Evolutionary conservation across 73 alveolate genomes (phyloP).

Genomic region (Strombidium stylifer): DNA sequence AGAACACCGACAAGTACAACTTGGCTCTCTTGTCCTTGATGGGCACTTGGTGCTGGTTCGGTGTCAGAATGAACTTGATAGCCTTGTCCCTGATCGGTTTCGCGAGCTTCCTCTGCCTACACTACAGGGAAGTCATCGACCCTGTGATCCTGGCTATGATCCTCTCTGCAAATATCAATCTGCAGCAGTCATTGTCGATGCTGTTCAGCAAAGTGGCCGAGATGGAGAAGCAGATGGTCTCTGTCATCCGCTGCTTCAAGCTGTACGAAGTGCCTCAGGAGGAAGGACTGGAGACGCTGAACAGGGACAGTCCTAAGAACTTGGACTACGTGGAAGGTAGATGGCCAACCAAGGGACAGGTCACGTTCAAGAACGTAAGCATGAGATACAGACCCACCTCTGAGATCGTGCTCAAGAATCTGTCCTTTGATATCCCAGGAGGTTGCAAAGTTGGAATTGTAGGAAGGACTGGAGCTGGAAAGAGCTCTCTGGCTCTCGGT

Average conservation of each 20-base stretch:
- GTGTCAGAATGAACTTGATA: slow-evolving; percentile 32
- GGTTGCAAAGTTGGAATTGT: slow-evolving; percentile 94
- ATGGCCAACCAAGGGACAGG: not conserved
- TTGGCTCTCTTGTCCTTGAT: slow-evolving; percentile 22
- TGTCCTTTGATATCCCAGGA: slow-evolving; percentile 69
- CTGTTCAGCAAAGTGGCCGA: slow-evolving; percentile 18
- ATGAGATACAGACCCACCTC: slow-evolving; percentile 69
- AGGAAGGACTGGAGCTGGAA: slow-evolving; percentile 98
- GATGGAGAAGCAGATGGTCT: slow-evolving; percentile 55
- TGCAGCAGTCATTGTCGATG: slow-evolving; percentile 20
- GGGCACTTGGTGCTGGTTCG: slow-evolving; percentile 34
- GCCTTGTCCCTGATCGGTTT: slow-evolving; percentile 23
- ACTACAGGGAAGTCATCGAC: not conserved
- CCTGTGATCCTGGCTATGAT: slow-evolving; percentile 46
- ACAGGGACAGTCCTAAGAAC: not conserved
- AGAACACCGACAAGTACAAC: slow-evolving; percentile 44
- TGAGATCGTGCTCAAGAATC: slow-evolving; percentile 78
- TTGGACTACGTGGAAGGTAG: not conserved
- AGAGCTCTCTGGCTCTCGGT: slow-evolving; percentile 59
- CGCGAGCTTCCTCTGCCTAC: slow-evolving; percentile 35
- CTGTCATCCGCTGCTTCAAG: slow-evolving; percentile 48
- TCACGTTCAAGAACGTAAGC: slow-evolving; percentile 16
- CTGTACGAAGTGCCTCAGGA: slow-evolving; percentile 39
- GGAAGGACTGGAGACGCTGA: not conserved
- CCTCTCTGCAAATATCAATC: slow-evolving; percentile 19